Evolutionary conservation across 306 rosid species (phyloP).

Genomic region (Arachis stenosperma): DNA sequence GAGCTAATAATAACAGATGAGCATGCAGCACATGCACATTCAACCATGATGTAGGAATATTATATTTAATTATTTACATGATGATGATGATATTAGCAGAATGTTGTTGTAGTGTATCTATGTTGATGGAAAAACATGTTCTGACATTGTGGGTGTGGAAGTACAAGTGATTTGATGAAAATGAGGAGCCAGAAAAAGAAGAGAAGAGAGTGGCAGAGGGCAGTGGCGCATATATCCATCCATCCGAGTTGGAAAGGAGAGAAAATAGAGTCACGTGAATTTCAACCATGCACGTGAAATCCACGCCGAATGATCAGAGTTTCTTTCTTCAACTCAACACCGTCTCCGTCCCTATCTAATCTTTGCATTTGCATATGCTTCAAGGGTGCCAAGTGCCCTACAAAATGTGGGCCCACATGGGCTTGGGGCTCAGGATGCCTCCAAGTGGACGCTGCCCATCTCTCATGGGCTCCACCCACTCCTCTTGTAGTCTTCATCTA

Average conservation of each 20-base stretch:
- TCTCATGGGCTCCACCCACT: conserved; percentile 18
- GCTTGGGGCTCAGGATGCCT: conserved; percentile 21
- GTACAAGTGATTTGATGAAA: not conserved
- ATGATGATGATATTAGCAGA: too few species aligned
- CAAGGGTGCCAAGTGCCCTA: not conserved
- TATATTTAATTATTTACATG: too few species aligned
- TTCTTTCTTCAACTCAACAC: not conserved
- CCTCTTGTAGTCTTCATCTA: not conserved
- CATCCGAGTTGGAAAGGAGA: not conserved
- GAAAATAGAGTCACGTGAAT: conserved; percentile 54
- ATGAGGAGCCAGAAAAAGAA: too few species aligned
- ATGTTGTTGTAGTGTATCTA: too few species aligned
- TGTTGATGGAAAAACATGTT: too few species aligned
- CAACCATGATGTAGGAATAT: too few species aligned
- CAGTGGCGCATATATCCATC: not conserved
- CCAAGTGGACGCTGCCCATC: conserved; percentile 41
- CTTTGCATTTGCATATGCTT: too few species aligned
- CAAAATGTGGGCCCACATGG: conserved; percentile 31
- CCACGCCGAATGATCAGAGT: conserved; percentile 21
- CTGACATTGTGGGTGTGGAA: not conserved
- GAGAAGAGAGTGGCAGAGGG: too few species aligned
- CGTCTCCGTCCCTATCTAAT: too few species aligned
- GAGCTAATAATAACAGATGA: too few species aligned
- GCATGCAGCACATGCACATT: too few species aligned
- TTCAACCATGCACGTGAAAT: conserved; percentile 38